Conservation (phyloP, 176 grass and related monocot genomes). For the Urochloa ruziziensis region DNA sequence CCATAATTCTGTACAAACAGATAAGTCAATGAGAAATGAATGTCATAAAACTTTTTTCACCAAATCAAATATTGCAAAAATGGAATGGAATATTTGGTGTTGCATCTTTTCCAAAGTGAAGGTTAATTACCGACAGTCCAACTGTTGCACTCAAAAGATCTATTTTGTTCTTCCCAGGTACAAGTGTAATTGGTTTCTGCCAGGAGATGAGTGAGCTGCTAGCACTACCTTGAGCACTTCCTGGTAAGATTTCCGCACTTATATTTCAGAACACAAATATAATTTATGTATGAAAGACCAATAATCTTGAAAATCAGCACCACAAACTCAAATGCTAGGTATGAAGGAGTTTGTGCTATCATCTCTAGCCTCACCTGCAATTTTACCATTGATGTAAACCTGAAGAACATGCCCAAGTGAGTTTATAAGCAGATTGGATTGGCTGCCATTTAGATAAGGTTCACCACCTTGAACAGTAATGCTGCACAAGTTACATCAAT, state of each 20-base stretch:
- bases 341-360: slow-evolving; percentile 14
- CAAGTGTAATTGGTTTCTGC: slow-evolving; percentile 57
- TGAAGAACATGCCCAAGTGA: slow-evolving; percentile 94
- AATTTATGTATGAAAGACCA: not conserved
- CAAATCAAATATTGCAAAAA: not conserved
- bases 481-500: slow-evolving; percentile 43
- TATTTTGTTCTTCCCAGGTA: slow-evolving; percentile 82
- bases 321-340: not conserved
- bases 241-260: slow-evolving; percentile 45
- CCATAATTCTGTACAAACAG: slow-evolving; percentile 80
- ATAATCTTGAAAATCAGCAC: slow-evolving; percentile 1
- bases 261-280: slow-evolving; percentile 29
- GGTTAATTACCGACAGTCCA: slow-evolving; percentile 68
- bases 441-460: slow-evolving; percentile 72
- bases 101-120: slow-evolving; percentile 9
- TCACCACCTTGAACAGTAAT: slow-evolving; percentile 57
- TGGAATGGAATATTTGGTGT: not conserved
- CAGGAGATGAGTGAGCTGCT: slow-evolving; percentile 48
- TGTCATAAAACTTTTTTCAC: not conserved
- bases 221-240: slow-evolving; percentile 55
- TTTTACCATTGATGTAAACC: slow-evolving; percentile 74
- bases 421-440: slow-evolving; percentile 71
- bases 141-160: slow-evolving; percentile 97
- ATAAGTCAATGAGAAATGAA: not conserved
- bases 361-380: slow-evolving; percentile 56